phyloP scores from a whole-genome alignment of 2,329 filamentous ascomycete genomes.

The Verticillium longisporum region DNA sequence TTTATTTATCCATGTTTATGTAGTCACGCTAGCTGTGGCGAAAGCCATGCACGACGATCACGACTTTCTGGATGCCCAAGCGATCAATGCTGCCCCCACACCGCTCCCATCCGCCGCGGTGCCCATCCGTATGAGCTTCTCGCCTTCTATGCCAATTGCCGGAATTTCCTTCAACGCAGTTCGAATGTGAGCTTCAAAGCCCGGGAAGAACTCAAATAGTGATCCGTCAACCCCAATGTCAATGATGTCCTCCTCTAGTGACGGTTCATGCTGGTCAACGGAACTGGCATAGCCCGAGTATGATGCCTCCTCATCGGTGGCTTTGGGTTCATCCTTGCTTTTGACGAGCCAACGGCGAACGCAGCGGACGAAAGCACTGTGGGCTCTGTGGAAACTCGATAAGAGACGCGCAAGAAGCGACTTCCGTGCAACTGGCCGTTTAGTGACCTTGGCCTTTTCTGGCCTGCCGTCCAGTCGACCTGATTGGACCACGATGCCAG shows the following conservation, averaged over 20 bases:
- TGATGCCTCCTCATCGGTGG: background rate
- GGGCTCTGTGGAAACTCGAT: background rate
- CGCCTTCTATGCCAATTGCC: conserved; percentile 51
- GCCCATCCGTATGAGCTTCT: conserved; percentile 61
- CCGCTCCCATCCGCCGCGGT: conserved; percentile 62
- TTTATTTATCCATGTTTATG: too few species aligned
- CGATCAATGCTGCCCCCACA: conserved; percentile 66
- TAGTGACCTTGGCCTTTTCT: background rate
- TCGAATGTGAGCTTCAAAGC: conserved; percentile 59
- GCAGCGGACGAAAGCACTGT: background rate
- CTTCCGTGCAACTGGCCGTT: background rate
- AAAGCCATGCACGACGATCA: too few species aligned
- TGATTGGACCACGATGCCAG: conserved; percentile 15
- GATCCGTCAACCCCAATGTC: conserved; percentile 68
- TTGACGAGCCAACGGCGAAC: background rate
- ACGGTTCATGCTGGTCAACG: background rate
- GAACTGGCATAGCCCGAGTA: background rate
- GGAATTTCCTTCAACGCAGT: conserved; percentile 56
- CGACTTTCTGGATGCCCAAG: conserved; percentile 19
- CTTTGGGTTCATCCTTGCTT: background rate
- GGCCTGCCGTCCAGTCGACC: conserved; percentile 4
- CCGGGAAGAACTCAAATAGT: conserved; percentile 66
- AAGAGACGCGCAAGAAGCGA: background rate
- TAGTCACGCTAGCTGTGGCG: too few species aligned
- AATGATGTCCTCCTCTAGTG: conserved; percentile 28